Base-by-base conservation (phyloP, 306 rosid species). In the Psophocarpus tetragonolobus region DNA sequence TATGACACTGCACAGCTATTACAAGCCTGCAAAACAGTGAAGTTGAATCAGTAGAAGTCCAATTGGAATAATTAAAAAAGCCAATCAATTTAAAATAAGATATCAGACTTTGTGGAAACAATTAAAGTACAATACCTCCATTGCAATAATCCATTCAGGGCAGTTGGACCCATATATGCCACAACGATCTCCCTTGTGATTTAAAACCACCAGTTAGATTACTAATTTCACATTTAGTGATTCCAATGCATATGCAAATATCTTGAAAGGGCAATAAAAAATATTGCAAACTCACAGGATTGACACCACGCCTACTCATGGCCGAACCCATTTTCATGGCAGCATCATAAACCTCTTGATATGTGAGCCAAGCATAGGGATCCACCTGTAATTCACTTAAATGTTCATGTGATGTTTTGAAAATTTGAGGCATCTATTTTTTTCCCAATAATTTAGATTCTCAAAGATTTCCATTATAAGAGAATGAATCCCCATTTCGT, bases 81-180 rank as follows among this genome's bases (percentile, higher is more conserved):
- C 18, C 32, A 60, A 60, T 20, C 20, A 36, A 62, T 74, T 57
- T 62, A 57, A 12, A 3, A 10, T 41, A 48, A 70, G 2, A 26
- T 35, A 48, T 6, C 3, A 66, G 10, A 9, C 26, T 39, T 29
- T 67, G 29, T 26, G 4, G 39, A 10, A 2, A 5, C 26, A 35
- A 62, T 38, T 74, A 56, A 63, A 64, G 24, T 63, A 60, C 4
- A 66, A 51, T 81, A 93, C 98, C 98, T 91, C 97, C 97, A 93
- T 91, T 82, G 97, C 86, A 66, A 87, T 89, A 41, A 93, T 75
- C 98, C 98, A 93, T 73, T 88, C 89, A 8, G 98, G 92, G 51
- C 93, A 91, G 69, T 93, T 93, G 51, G 97, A 83, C 1, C 98
- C 98, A 56, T 77, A 90, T 60, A 91, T 93, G 58, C 98, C 98